Evolutionary conservation across 352 stramenopile genomes (phyloP).

Genomic region (Stramenopiles sp.): DNA sequence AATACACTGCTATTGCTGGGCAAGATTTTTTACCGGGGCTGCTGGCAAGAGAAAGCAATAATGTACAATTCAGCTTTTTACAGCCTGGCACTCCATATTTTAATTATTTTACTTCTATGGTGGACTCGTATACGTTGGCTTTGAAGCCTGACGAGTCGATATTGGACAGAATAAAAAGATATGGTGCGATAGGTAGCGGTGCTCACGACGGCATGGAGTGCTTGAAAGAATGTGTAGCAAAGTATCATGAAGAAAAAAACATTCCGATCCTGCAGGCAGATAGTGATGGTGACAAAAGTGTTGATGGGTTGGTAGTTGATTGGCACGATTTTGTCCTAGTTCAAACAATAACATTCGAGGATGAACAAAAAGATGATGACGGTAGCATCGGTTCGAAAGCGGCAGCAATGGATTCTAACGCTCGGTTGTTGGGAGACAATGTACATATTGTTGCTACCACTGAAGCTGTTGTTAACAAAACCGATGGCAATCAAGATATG

Average conservation of each 20-base stretch:
- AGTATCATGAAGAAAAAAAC: too few relatives aligned
- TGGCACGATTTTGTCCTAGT: conserved; percentile 99
- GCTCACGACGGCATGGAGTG: too few relatives aligned
- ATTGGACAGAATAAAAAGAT: background rate
- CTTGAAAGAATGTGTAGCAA: too few relatives aligned
- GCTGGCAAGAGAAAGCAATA: conserved; percentile 78
- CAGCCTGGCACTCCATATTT: conserved; percentile 89
- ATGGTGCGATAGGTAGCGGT: too few relatives aligned
- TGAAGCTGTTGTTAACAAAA: conserved; percentile 16
- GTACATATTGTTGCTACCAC: conserved; percentile 15
- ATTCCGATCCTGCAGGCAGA: conserved; percentile 35
- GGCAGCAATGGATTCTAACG: background rate
- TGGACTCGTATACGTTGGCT: conserved; percentile 83
- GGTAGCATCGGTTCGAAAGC: background rate
- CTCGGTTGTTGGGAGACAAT: background rate
- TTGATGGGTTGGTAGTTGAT: conserved; percentile 65
- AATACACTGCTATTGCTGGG: conserved; percentile 85
- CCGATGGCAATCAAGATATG: too few relatives aligned
- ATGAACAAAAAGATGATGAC: conserved; percentile 47
- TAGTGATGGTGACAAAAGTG: conserved; percentile 44
- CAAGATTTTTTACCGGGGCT: conserved; percentile 75
- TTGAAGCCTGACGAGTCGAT: conserved; percentile 35
- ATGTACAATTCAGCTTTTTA: conserved; percentile 91
- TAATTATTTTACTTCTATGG: conserved; percentile 90
- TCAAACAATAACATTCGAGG: conserved; percentile 87